Base-by-base conservation (phyloP, 2,329 filamentous ascomycete genomes). In the Mycocentrospora acerina region DNA sequence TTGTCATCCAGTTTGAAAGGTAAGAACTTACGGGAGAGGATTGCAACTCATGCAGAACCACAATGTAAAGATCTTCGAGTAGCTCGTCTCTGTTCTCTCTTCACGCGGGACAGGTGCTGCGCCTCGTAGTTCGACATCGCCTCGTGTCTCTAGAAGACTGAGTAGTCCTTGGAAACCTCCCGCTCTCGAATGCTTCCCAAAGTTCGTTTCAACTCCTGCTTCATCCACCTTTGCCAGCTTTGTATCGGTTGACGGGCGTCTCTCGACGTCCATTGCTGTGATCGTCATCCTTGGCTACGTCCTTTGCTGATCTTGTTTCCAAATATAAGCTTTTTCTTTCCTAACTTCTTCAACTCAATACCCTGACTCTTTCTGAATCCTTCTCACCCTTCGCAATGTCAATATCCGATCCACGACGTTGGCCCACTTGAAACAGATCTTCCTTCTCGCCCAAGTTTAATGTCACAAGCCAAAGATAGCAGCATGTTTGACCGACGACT, bases 31-130 rank as follows among this genome's bases (percentile, higher is more conserved):
- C 79, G 80, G 79, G 22, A 83, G 55, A 7, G 81, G 69, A 53
- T 77, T 80, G 29, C 78, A 68, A 39, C 79, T 72, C 42, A 79
- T 73, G 14, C 76, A 79, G 54, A 81, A 80, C 70, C 80, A 82
- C 16, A 82, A 68, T 3, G 78, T 81, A 53, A 83, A 82, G 30
- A 83, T 68, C 44, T 79, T 77, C 59, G 70, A 70, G 48, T 77
- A 77, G 24, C 71, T 68, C 7, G 68, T 79, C 44, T 77, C 71
- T 1, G 72, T 81, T 28, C 80, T 70, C 44, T 78, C 67, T 37
- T 79, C 73, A 15, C 73, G 44, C 1, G 78, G 75, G 15, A 83
- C 76, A 1, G 80, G 80, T 40, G 71, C 72, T 51, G 80, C 72
- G 4, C 80, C 80, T 43, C 60, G 51, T 8, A 67, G 37, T 29